Conservation (phyloP, 176 grass and related monocot genomes). For the Carex scoparia region DNA sequence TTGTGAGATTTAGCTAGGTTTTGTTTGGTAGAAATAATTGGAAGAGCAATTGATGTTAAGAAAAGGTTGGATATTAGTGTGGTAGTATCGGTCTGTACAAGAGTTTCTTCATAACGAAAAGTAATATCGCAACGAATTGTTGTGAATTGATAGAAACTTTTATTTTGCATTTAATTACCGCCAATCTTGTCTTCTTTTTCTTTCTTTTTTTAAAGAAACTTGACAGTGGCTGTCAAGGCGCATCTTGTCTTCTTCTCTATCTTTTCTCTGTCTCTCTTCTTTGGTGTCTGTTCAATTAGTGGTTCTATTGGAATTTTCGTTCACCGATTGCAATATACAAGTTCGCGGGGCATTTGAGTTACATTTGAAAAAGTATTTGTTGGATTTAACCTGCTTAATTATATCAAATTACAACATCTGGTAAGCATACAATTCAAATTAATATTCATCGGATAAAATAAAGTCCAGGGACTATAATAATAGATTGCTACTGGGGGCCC, state of each 20-base stretch:
- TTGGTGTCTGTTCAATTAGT: background rate
- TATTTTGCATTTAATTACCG: background rate
- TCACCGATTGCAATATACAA: background rate
- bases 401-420: too few species aligned
- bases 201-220: background rate
- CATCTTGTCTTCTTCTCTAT: background rate
- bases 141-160: background rate
- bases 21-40: slow-evolving; percentile 4
- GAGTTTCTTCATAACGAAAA: background rate
- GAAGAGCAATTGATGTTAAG: background rate
- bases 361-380: background rate
- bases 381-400: background rate
- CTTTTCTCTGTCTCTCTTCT: background rate
- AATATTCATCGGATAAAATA: background rate
- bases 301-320: background rate
- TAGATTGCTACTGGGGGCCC: background rate
- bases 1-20: background rate
- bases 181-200: background rate
- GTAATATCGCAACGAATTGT: background rate
- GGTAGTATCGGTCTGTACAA: too few species aligned
- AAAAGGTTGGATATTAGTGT: background rate
- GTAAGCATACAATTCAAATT: background rate
- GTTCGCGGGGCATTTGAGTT: background rate
- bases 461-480: background rate
- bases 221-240: too few species aligned